phyloP scores from a whole-genome alignment of 306 rosid genomes.

The Amphicarpaea edgeworthii region DNA sequence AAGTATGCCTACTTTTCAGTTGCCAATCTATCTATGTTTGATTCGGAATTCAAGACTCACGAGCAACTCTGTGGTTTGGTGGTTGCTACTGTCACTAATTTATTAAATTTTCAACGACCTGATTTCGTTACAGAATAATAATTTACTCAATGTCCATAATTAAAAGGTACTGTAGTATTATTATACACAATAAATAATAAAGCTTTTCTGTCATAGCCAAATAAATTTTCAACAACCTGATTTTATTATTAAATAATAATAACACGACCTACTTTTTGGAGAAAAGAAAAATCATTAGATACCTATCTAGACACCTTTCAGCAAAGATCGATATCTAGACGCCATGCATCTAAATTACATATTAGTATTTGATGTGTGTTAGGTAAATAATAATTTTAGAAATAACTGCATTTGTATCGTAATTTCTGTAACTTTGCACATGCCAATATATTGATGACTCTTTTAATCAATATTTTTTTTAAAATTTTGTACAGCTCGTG shows the following conservation, averaged over 20 bases:
- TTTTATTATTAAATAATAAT: not conserved
- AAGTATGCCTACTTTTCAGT: not conserved
- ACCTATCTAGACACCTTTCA: too few species aligned
- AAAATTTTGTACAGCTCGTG: too few species aligned
- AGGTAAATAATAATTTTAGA: too few species aligned
- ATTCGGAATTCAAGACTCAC: constrained; percentile 23
- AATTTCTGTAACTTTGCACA: too few species aligned
- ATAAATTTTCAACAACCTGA: constrained; percentile 1
- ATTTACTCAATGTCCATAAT: not conserved
- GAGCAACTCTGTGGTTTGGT: not conserved
- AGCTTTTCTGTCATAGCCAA: not conserved
- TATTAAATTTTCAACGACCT: too few species aligned
- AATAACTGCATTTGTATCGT: too few species aligned
- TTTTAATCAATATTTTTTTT: too few species aligned
- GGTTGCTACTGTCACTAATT: not conserved
- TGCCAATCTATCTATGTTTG: not conserved
- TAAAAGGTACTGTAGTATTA: not conserved
- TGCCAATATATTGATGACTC: too few species aligned
- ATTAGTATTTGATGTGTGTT: not conserved
- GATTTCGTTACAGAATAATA: too few species aligned
- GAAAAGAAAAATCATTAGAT: not conserved
- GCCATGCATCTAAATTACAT: not conserved
- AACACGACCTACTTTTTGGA: not conserved
- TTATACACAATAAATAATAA: too few species aligned
- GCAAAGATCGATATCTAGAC: too few species aligned